Percentiles rank a stretch among this genome's conserved stretches.
phyloP scores from a whole-genome alignment of 2,329 filamentous ascomycete species.

The Fusarium staphyleae region DNA sequence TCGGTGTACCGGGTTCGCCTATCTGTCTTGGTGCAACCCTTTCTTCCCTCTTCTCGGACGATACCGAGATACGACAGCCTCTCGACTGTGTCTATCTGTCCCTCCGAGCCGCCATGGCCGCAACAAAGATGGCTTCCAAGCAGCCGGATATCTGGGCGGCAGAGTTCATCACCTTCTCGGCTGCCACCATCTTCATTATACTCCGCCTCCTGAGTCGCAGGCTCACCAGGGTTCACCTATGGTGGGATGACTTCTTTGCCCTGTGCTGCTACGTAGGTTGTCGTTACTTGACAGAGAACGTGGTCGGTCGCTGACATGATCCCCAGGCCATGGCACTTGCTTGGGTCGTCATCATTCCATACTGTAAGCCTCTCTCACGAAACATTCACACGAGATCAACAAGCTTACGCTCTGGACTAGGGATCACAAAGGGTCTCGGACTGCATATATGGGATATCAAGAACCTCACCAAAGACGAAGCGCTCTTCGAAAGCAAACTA shows the following conservation, averaged over 20 bases:
- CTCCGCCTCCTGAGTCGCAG: conserved; percentile 25
- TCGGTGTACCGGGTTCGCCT: conserved; percentile 15
- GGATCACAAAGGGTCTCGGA: conserved; percentile 27
- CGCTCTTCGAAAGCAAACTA: conserved; percentile 12
- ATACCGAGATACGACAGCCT: too few species aligned
- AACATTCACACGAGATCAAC: background rate
- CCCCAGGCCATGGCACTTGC: conserved; percentile 20
- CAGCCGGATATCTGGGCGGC: conserved; percentile 27
- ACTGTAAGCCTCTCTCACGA: conserved; percentile 7
- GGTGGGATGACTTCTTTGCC: conserved; percentile 35
- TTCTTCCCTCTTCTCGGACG: background rate
- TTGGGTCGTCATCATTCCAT: conserved; percentile 28
- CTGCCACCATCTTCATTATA: conserved; percentile 22
- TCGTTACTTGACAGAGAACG: rapidly evolving
- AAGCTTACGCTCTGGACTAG: conserved; percentile 8
- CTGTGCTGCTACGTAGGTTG: conserved; percentile 23
- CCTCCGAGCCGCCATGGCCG: conserved; percentile 6
- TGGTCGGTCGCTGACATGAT: background rate
- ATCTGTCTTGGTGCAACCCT: conserved; percentile 17
- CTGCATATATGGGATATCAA: conserved; percentile 29
- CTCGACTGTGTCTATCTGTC: background rate
- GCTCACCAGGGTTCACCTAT: conserved; percentile 26
- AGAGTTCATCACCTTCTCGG: conserved; percentile 23
- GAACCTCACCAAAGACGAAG: conserved; percentile 2
- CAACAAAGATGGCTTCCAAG: conserved; percentile 15